Base-by-base conservation (phyloP, 2,329 filamentous ascomycete genomes). In the Epichloe uncinata region DNA sequence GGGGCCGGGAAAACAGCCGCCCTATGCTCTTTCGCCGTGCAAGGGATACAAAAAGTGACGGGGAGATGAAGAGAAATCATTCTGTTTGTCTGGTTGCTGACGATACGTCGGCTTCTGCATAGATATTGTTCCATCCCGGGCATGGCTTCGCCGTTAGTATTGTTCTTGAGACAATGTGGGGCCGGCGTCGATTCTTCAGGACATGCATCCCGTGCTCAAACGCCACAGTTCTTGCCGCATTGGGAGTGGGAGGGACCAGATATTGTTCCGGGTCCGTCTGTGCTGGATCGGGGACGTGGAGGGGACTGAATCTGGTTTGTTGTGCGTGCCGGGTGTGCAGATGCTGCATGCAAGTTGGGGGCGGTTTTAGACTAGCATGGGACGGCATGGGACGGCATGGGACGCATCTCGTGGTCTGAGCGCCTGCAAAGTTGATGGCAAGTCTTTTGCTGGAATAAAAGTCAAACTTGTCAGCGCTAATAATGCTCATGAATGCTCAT, bases 121-220 rank as follows among this genome's bases (percentile, higher is more conserved):
- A 55, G 38, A 35, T 59, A 66, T 66, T 66, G 63, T 65, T 65
- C 56, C 47, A 48, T 51, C 8, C 40, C 46, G 54, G 58, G 55
- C 53, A 60, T 60, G 62, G 60, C 61, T 55, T 52, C 43, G 50
- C 44, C 51, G 56, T 64, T 64, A 56, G 56, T 62, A 65, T 65
- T 65, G 63, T 66, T 63, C 55, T 55, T 53, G 54, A 56, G 57
- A 57, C 54, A 55, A n/a, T 30, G 41, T 35, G 45, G 22, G 40
- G n/a, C 18, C 38, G 13, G 30, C 37, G 8, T 38, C 37, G 12
- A 13, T 33, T 44, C 42, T 44, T 44, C 22, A 16, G 9, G 13
- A 26, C 18, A 15, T 30, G 8, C 30, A 30, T 30, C 30, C 30
- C 30, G 9, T 30, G 30, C 30, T 30, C 11, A 9, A 30, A 30